Conservation (phyloP, 2,329 filamentous ascomycete genomes). For the Sporothrix pseudoabietina region DNA sequence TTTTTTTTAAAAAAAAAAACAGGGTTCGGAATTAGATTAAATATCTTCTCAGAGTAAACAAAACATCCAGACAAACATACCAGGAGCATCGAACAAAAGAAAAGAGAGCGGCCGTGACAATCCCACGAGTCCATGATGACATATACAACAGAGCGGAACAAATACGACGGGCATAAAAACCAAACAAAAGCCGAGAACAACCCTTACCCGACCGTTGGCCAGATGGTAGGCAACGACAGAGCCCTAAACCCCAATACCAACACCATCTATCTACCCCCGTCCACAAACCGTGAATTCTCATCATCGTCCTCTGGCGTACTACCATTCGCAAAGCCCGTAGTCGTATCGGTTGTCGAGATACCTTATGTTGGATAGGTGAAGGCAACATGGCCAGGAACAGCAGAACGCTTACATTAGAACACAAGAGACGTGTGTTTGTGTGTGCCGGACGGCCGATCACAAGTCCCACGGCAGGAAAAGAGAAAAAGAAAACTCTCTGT, state of each 20-base stretch:
- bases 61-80: neutral
- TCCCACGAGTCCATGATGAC: neutral
- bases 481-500: constrained; percentile 19
- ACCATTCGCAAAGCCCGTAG: neutral
- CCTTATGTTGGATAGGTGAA: neutral
- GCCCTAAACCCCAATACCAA: neutral
- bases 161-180: neutral
- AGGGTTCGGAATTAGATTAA: no score
- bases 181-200: neutral
- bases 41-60: neutral
- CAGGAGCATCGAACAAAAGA: neutral
- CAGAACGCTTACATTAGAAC: neutral
- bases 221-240: neutral
- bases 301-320: neutral
- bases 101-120: neutral
- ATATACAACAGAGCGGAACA: neutral
- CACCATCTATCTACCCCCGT: neutral
- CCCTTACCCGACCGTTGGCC: neutral
- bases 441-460: neutral
- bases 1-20: no score
- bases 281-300: neutral
- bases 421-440: constrained; percentile 8
- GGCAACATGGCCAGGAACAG: no score
- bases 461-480: constrained; percentile 16
- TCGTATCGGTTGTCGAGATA: neutral